Conservation (phyloP, 1,139 yeast species). For the Nakaseomyces nivariensis region DNA sequence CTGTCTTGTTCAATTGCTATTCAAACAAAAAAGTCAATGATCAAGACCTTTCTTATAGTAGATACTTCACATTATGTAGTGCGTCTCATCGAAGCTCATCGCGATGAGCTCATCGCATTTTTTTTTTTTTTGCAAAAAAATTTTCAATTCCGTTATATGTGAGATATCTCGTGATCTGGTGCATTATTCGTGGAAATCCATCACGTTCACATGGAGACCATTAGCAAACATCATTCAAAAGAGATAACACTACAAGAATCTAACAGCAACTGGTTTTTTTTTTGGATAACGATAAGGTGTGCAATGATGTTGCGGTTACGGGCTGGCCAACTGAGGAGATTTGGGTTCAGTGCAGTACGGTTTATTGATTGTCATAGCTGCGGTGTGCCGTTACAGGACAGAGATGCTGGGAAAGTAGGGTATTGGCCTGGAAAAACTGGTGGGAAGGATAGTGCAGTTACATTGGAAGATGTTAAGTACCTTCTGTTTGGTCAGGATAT, state of each 20-base stretch:
- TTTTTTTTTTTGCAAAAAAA: slow-evolving; percentile 6
- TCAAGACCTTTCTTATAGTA: too few species aligned
- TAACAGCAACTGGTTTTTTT: too few species aligned
- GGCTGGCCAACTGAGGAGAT: background rate
- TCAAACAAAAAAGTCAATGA: too few species aligned
- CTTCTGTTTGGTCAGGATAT: slow-evolving; percentile 25
- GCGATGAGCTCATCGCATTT: slow-evolving; percentile 11
- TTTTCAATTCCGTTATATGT: slow-evolving; percentile 6
- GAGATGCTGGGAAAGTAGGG: slow-evolving; percentile 33
- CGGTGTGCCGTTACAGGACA: slow-evolving; percentile 43
- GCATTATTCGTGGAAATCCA: background rate
- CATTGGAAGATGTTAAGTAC: slow-evolving; percentile 23
- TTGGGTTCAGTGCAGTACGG: background rate
- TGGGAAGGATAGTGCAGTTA: slow-evolving; percentile 6
- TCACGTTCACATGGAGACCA: background rate
- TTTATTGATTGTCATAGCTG: slow-evolving; percentile 35
- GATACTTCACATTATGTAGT: too few species aligned
- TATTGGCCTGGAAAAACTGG: slow-evolving; percentile 33
- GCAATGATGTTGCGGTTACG: background rate
- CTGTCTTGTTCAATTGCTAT: background rate
- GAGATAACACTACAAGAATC: too few species aligned
- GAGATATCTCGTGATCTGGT: background rate
- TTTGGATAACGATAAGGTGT: too few species aligned
- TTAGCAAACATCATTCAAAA: background rate
- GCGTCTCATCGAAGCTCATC: background rate